Conservation (phyloP, 2,329 filamentous ascomycete genomes). For the Trichoderma hamatum region DNA sequence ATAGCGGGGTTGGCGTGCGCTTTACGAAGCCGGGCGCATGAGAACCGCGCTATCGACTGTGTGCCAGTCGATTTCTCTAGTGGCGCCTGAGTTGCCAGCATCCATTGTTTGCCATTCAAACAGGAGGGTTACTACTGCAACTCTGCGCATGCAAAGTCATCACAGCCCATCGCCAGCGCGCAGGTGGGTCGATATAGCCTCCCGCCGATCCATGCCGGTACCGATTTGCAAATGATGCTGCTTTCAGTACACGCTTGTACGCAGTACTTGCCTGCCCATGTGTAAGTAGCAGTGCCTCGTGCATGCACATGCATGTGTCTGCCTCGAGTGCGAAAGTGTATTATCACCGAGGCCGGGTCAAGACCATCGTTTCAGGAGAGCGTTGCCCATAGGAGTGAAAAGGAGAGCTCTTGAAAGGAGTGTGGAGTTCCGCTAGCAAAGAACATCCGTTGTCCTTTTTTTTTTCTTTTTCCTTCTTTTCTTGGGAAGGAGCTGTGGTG, state of each 20-base stretch:
- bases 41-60: constrained; percentile 8
- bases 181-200: constrained; percentile 23
- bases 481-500: not conserved
- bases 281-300: not conserved
- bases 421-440: not conserved
- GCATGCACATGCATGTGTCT: constrained; percentile 15
- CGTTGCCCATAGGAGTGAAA: not conserved
- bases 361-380: not conserved
- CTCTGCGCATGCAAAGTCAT: constrained; percentile 21
- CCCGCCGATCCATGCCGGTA: constrained; percentile 20
- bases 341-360: not conserved
- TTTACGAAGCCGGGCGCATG: constrained; percentile 1
- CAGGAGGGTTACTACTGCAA: constrained; percentile 17
- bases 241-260: not conserved
- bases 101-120: not conserved
- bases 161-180: constrained; percentile 20
- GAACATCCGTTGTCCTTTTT: not conserved
- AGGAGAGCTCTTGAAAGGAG: not conserved
- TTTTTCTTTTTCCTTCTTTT: not conserved
- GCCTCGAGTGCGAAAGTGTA: not conserved
- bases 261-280: not conserved
- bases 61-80: constrained; percentile 11
- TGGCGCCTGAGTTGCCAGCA: constrained; percentile 20
- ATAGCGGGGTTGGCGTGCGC: constrained; percentile 8
- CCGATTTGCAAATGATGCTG: constrained; percentile 14